phyloP scores from a whole-genome alignment of 441 rosid genomes.

The Raphanus hybrid region DNA sequence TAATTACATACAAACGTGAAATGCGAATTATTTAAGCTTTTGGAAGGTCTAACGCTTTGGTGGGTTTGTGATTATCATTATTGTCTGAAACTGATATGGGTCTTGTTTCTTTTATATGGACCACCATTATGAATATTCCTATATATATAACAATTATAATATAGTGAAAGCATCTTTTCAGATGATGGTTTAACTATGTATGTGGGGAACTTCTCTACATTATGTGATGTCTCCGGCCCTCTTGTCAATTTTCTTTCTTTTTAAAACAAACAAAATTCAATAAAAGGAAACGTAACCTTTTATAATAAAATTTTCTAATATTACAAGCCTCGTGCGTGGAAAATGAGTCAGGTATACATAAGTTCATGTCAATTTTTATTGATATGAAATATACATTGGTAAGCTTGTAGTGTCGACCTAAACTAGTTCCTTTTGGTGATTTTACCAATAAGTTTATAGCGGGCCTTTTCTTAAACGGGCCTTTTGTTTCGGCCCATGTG shows the following conservation, averaged over 20 bases:
- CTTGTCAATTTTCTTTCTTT: slow-evolving; percentile 26
- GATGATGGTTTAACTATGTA: slow-evolving; percentile 35
- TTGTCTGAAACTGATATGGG: slow-evolving; percentile 46
- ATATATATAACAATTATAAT: background rate
- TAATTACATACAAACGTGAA: slow-evolving; percentile 31
- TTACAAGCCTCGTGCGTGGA: slow-evolving; percentile 24
- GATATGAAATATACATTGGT: background rate
- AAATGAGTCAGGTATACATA: background rate
- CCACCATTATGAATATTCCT: slow-evolving; percentile 44
- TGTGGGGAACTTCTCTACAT: slow-evolving; percentile 39
- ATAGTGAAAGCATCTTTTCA: slow-evolving; percentile 40
- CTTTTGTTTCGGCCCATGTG: slow-evolving; percentile 9
- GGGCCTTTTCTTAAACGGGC: slow-evolving; percentile 17
- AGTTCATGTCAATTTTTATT: slow-evolving; percentile 14
- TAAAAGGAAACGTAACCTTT: background rate
- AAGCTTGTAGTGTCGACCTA: too few relatives aligned
- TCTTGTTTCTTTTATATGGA: slow-evolving; percentile 38
- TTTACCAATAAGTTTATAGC: background rate
- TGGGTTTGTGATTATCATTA: slow-evolving; percentile 41
- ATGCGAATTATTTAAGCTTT: slow-evolving; percentile 37
- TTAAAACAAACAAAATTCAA: slow-evolving; percentile 8
- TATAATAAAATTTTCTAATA: background rate
- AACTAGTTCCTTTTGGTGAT: too few relatives aligned
- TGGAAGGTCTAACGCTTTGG: slow-evolving; percentile 39
- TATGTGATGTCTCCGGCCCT: slow-evolving; percentile 29